Evolutionary conservation across 768 basidiomycete genomes (phyloP), one percentile per base, ranked within the genome.

Genomic region (Suillus placidus): DNA sequence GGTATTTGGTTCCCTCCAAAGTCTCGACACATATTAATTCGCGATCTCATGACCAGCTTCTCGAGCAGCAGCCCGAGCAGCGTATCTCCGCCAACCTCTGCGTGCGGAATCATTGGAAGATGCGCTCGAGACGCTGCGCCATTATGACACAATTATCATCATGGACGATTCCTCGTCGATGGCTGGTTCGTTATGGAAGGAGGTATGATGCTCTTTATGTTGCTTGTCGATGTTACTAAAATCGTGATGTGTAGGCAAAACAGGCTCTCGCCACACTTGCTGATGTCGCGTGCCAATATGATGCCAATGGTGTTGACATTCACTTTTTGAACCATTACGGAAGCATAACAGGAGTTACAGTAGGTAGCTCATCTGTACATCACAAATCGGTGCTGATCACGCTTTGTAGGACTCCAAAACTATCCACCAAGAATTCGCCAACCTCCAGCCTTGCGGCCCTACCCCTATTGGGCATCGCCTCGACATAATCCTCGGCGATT

Each of bases 141-240:
- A 80, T 61, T 89, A 86, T 66, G 80, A 89, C 63, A 89, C 87
- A 0, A 80, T 88, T 13, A 74, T 89, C 52, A 72, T 89, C 47
- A 78, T 90, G 62, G 87, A 88, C 72, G 88, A 89, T 71, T 89
- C 88, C 5, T 73, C 72, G 8, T 88, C 87, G 4, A 89, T 89
- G 88, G 64, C 69, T 20, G 81, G 80, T 3, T 55, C 60, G 2
- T 76, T 77, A 13, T 90, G 88, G 88, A 58, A 67, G 14, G 85
- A 87, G 78, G 87, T 87, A 37, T 16, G 68, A 57, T 6, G 16
- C 10, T 7, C 16, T 18, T 6, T 54, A n/a, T 32, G 13, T 7
- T 10, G 6, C 5, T 38, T 32, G 32, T 10, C 26, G 8, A 10
- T 8, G 16, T 30, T 23, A 34, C 63, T 32, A 40, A 64, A 34